Base-by-base conservation (phyloP, 2,329 filamentous ascomycete genomes). In the Fusarium vanettenii region DNA sequence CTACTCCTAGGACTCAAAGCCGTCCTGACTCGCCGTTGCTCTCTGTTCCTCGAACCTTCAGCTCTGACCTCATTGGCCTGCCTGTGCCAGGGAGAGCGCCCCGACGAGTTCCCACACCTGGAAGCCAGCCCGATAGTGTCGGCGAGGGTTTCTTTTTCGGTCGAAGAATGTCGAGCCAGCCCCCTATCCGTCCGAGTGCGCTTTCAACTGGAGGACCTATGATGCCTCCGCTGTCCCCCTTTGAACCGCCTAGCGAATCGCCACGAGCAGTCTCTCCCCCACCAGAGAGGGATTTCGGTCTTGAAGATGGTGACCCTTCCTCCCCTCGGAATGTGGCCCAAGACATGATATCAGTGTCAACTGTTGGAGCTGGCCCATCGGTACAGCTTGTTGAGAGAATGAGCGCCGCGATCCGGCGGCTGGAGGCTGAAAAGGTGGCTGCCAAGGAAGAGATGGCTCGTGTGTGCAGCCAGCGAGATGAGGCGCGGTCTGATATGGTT, bases 381-480 rank as follows among this genome's bases (percentile, higher is more conserved):
- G 96, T 99, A 2, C 96, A 98, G 83, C 90, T 99, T 1, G 95
- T 99, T 18, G 97, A 98, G 84, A 91, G 96, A 63, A 97, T 99
- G 94, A 97, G 94, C 79, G 94, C 95, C 4, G 94, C 95, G 0
- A 95, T 99, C 52, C 93, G 97, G 11, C 91, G 96, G 7, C 87
- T 99, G 0, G 97, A 99, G 81, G 94, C 92, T 59, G 97, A 99
- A 81, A 97, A 97, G 80, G 94, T 97, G 2, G 93, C 93, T 1
- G 92, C 92, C 16, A 95, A 93, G 79, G 97, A 99, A 80, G 97
- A 99, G 82, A 87, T 98, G 74, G 87, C 89, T 0, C 89, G 96
- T 9, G 89, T 99, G 20, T 91, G 92, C 7, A 87, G 89, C n/a
- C 97, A 99, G 82, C 90, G 97, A 56, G 97, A 99, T 79, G 95